Evolutionary conservation across 352 stramenopile genomes (phyloP), one percentile per base, ranked within the genome.

Genomic region (Phytophthora macrochlamydospora): DNA sequence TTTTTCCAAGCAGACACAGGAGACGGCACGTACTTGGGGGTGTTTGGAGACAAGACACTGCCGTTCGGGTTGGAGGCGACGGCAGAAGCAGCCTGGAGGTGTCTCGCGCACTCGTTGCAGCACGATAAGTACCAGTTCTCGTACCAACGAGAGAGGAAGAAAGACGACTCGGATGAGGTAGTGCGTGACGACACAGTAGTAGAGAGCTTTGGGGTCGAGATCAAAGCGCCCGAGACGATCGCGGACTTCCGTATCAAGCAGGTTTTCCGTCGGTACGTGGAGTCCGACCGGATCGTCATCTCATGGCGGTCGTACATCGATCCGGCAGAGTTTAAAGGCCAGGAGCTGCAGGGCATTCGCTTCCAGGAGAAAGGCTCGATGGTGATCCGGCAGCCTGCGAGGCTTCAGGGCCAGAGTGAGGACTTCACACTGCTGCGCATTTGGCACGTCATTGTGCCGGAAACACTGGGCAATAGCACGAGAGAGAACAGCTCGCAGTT

Each of bases 361-460:
- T 90, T 92, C 57, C 66, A 73, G n/a, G 83, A 92, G 48, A 79
- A 81, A 59, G 83, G 81, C 2, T 85, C 83, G 50, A 81, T 89
- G 35, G 68, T 89, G 33, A 78, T 90, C 50, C 76, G 78, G 51
- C 71, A 68, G 2, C 69, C 71, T 13, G 65, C 52, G 3, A 78
- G 62, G 28, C 33, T 64, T 12, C 67, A 65, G 28, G 30, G 60
- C 3, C 24, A 32, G 57, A 63, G 35, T 12, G 65, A 62, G 4
- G 57, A 76, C 7, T 69, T 76, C 44, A 71, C 75, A 0, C 37
- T 76, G 14, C 18, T 87, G 38, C 66, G 79, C 46, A 87, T 76
- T 37, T 86, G 78, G 66, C 79, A 81, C 53, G 67, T 87, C 18
- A 79, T 81, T 44, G 83, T 73, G 6, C 78, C 78, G 0, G 71